Percentiles rank a stretch among this genome's conserved stretches.
Conservation (phyloP, 768 basidiomycete species). For the Tricholoma hemisulphureum region DNA sequence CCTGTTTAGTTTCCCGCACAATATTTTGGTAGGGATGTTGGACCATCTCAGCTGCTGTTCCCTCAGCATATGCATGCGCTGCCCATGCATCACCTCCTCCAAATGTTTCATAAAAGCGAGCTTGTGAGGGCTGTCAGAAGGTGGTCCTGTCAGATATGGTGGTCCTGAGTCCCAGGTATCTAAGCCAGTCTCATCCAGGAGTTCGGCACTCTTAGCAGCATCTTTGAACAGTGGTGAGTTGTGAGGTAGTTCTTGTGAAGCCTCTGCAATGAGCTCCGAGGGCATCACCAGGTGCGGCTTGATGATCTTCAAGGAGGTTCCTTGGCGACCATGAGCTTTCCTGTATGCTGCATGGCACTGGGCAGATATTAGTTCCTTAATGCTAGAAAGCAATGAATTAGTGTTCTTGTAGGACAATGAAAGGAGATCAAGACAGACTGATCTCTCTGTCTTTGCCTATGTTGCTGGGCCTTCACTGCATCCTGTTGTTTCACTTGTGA, state of each 20-base stretch:
- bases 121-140: neutral
- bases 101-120: neutral
- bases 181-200: no score
- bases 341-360: neutral
- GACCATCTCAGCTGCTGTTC: neutral
- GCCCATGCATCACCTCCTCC: neutral
- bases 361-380: neutral
- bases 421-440: neutral
- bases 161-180: constrained; percentile 1
- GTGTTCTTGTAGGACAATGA: neutral
- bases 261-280: no score
- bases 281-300: no score
- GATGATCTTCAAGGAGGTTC: no score
- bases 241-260: no score
- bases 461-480: neutral
- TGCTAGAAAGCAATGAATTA: neutral
- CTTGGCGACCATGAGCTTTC: no score
- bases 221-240: no score
- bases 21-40: neutral
- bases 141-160: constrained; percentile 1
- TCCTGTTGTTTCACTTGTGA: no score
- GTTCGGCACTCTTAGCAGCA: no score
- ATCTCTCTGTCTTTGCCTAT: neutral
- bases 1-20: neutral
- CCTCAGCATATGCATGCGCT: neutral